phyloP scores from a whole-genome alignment of 2,329 filamentous ascomycete species.

The Cordyceps militaris region DNA sequence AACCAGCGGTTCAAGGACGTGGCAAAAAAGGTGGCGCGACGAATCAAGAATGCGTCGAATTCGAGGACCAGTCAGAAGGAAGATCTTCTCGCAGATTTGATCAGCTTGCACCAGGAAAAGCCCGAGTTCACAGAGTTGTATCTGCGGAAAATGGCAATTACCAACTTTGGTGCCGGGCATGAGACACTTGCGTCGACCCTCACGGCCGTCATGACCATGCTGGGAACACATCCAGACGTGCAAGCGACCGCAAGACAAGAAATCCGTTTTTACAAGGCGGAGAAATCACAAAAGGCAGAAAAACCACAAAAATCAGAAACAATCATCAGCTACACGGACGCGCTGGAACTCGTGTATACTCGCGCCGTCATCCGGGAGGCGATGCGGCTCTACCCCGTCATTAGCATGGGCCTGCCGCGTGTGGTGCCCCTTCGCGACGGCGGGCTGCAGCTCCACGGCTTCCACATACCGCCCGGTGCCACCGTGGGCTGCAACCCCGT shows the following conservation, averaged over 20 bases:
- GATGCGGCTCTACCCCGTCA: conserved; percentile 43
- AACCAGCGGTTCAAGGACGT: conserved; percentile 24
- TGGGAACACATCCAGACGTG: conserved; percentile 32
- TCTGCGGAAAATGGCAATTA: conserved; percentile 44
- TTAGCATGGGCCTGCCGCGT: conserved; percentile 45
- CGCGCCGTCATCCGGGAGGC: conserved; percentile 44
- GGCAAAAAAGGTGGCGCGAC: conserved; percentile 25
- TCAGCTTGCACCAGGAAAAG: conserved; percentile 37
- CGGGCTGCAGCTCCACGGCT: conserved; percentile 32
- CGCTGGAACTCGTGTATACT: conserved; percentile 26
- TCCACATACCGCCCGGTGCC: conserved; percentile 36
- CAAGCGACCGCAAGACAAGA: conserved; percentile 29
- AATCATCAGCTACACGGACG: conserved; percentile 15
- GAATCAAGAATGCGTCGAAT: conserved; percentile 27
- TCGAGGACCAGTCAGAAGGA: conserved; percentile 24
- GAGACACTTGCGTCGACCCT: conserved; percentile 48
- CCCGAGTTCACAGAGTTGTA: conserved; percentile 41
- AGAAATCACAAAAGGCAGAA: not conserved
- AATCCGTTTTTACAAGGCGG: conserved; percentile 18
- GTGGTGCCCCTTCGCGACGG: conserved; percentile 28
- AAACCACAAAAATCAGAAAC: not conserved
- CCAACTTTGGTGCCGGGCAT: conserved; percentile 50
- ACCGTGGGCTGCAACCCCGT: conserved; percentile 45
- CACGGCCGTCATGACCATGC: conserved; percentile 41
- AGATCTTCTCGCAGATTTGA: conserved; percentile 41